phyloP scores from a whole-genome alignment of 768 basidiomycete genomes.

The Peribolospora baueri region DNA sequence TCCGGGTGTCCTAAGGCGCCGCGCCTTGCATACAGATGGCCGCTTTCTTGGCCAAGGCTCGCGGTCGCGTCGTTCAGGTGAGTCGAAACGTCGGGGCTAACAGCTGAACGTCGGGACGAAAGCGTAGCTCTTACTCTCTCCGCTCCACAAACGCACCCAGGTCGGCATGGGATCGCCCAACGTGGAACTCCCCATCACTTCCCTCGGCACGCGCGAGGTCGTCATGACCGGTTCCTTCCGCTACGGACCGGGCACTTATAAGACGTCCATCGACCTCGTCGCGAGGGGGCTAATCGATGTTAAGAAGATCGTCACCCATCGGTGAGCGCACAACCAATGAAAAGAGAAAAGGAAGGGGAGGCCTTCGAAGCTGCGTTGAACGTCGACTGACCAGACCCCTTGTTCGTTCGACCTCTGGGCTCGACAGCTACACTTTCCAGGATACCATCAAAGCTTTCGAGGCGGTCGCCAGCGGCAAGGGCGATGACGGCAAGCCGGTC shows the following conservation, averaged over 20 bases:
- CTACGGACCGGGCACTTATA: constrained; percentile 48
- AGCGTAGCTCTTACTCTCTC: not conserved
- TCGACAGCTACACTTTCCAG: constrained; percentile 39
- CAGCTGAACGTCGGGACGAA: not conserved
- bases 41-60: constrained; percentile 44
- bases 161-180: constrained; percentile 71
- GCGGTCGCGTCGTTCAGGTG: constrained; percentile 28
- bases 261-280: constrained; percentile 59
- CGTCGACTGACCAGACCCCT: not conserved
- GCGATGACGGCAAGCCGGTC: constrained; percentile 59
- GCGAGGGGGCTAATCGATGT: constrained; percentile 60
- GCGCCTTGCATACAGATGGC: constrained; percentile 79
- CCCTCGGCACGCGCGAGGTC: constrained; percentile 44
- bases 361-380: no score
- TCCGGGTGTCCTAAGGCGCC: constrained; percentile 20
- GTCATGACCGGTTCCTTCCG: constrained; percentile 28
- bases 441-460: constrained; percentile 59
- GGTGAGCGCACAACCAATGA: constrained; percentile 24
- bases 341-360: no score
- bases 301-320: constrained; percentile 68
- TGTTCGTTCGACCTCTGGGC: not conserved
- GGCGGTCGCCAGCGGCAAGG: constrained; percentile 52
- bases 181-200: constrained; percentile 44
- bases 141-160: constrained; percentile 23
- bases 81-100: not conserved